Conservation (phyloP, 495 filamentous ascomycete species). For the Xylaria flabelliformis region DNA sequence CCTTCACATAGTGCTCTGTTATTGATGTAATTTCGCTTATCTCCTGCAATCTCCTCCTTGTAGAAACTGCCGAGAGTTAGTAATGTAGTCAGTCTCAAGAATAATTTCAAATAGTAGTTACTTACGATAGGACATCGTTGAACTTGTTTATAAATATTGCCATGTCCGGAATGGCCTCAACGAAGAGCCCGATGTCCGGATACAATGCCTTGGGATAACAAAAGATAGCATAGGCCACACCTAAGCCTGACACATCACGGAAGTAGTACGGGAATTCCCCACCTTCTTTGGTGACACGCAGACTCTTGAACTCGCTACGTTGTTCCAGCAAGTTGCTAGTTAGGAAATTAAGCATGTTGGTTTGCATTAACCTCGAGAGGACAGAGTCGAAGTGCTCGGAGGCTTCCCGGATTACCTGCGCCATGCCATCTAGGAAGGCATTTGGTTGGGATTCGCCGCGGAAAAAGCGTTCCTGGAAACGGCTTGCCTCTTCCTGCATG, state of each 20-base stretch:
- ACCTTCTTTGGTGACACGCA: background rate
- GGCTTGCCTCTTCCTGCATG: slow-evolving; percentile 18
- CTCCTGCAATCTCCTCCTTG: slow-evolving; percentile 13
- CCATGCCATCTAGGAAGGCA: slow-evolving; percentile 1
- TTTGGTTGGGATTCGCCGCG: slow-evolving; percentile 12
- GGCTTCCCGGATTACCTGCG: background rate
- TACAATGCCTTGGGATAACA: background rate
- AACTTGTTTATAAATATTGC: background rate
- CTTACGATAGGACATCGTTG: slow-evolving; percentile 10
- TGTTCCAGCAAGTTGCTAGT: slow-evolving; percentile 1
- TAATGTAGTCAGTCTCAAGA: background rate
- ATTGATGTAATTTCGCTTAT: slow-evolving; percentile 20
- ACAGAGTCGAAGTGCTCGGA: background rate
- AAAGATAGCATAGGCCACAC: background rate
- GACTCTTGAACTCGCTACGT: background rate
- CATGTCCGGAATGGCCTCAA: background rate
- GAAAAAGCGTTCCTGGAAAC: slow-evolving; percentile 24
- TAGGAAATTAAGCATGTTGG: background rate
- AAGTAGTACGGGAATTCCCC: background rate
- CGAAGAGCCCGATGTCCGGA: background rate
- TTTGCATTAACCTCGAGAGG: background rate
- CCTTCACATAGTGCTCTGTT: slow-evolving; percentile 11
- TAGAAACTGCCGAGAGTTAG: slow-evolving; percentile 6
- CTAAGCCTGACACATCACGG: background rate
- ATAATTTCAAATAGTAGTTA: background rate